Evolutionary conservation across 1,284 basidiomycete species (phyloP).

Genomic region (Pseudozyma sp.): DNA sequence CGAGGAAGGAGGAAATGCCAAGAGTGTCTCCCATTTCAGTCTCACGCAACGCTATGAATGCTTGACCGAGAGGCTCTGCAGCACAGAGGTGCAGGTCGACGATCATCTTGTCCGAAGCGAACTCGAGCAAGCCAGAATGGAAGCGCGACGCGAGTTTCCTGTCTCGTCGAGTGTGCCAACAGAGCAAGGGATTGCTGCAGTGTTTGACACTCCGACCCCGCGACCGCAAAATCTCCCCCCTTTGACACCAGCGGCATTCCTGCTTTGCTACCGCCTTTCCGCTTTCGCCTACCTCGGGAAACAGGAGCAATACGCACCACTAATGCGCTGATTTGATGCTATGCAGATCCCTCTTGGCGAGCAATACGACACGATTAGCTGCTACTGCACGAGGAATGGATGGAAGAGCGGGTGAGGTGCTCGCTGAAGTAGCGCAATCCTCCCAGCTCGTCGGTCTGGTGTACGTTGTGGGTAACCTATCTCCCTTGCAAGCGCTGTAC

Average conservation of each 20-base stretch:
- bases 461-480: background rate
- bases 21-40: too few species aligned
- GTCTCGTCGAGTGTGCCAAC: background rate
- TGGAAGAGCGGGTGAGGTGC: too few species aligned
- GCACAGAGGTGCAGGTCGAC: too few species aligned
- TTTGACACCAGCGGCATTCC: background rate
- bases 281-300: background rate
- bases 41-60: too few species aligned
- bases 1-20: too few species aligned
- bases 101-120: too few species aligned
- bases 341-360: too few species aligned
- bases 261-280: background rate
- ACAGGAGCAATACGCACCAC: background rate
- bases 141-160: slow-evolving; percentile 5
- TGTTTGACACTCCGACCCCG: slow-evolving; percentile 11
- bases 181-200: background rate
- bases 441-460: background rate
- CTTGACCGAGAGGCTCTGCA: too few species aligned
- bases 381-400: too few species aligned
- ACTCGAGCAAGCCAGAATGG: background rate
- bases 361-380: too few species aligned
- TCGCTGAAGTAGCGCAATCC: background rate
- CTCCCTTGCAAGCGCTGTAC: background rate
- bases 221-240: background rate
- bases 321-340: too few species aligned